Conservation (phyloP, 805 yeast species). For the Blastobotrys parvus region DNA sequence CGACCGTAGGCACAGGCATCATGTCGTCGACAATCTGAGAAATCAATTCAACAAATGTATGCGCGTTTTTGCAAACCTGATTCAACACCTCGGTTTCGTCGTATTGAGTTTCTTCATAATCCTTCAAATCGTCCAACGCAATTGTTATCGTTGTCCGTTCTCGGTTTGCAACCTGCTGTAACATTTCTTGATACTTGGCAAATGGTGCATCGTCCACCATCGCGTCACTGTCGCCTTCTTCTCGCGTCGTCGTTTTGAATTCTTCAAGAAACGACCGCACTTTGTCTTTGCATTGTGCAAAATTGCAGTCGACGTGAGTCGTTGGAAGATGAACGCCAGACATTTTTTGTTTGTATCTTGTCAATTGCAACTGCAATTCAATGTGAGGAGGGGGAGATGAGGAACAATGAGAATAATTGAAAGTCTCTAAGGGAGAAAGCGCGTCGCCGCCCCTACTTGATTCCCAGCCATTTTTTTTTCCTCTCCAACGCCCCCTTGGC, state of each 20-base stretch:
- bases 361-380: too few relatives aligned
- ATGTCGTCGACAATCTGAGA: conserved; percentile 66
- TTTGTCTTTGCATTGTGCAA: conserved; percentile 49
- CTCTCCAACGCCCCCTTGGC: too few relatives aligned
- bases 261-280: conserved; percentile 61
- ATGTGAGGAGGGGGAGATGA: too few relatives aligned
- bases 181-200: conserved; percentile 57
- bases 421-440: too few relatives aligned
- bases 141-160: conserved; percentile 58
- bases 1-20: conserved; percentile 81
- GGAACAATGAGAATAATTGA: too few relatives aligned
- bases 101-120: conserved; percentile 46
- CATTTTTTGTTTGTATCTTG: conserved; percentile 10
- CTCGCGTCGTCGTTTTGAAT: conserved; percentile 39
- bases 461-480: too few relatives aligned
- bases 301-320: conserved; percentile 64
- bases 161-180: conserved; percentile 81
- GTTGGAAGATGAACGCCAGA: conserved; percentile 46
- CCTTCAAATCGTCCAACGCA: conserved; percentile 77
- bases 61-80: conserved; percentile 62
- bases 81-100: conserved; percentile 38
- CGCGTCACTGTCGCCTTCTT: conserved; percentile 22
- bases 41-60: conserved; percentile 72
- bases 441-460: too few relatives aligned
- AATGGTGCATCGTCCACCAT: conserved; percentile 5